Percentiles rank a stretch among this genome's conserved stretches.
Evolutionary conservation across 495 filamentous ascomycete genomes (phyloP).

Genomic region (Xylaria sp.): DNA sequence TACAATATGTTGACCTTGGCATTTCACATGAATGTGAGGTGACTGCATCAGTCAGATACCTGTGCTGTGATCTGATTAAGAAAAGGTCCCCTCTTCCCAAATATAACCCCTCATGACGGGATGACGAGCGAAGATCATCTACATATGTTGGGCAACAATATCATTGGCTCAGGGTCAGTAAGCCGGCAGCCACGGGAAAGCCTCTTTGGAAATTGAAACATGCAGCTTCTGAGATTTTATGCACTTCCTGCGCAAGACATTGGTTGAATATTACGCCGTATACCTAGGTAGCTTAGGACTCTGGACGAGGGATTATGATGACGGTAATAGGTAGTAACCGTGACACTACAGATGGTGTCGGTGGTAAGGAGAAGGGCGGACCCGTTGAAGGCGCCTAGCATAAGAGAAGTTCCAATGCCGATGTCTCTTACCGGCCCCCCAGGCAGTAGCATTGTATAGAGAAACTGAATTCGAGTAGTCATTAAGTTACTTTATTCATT

Average conservation of each 20-base stretch:
- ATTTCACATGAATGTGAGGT: background rate
- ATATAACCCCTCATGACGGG: conserved; percentile 8
- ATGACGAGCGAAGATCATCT: background rate
- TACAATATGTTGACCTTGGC: background rate
- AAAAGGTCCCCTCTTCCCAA: conserved; percentile 7
- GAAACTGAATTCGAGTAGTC: background rate
- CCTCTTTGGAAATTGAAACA: background rate
- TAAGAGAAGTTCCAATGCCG: background rate
- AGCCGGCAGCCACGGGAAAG: background rate
- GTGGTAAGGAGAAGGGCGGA: background rate
- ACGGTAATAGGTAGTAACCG: background rate
- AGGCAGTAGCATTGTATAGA: background rate
- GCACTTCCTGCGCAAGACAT: background rate
- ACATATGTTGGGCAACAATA: conserved; percentile 2
- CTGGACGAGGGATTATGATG: background rate
- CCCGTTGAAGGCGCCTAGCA: background rate
- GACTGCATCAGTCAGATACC: background rate
- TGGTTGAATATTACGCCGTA: background rate
- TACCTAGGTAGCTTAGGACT: background rate
- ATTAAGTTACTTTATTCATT: background rate
- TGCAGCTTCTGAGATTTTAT: background rate
- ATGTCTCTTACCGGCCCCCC: background rate
- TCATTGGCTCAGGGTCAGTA: background rate
- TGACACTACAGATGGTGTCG: background rate
- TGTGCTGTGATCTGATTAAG: background rate